Evolutionary conservation across 202 grass and related monocot genomes (phyloP).

Genomic region (Alloteropsis angusta): DNA sequence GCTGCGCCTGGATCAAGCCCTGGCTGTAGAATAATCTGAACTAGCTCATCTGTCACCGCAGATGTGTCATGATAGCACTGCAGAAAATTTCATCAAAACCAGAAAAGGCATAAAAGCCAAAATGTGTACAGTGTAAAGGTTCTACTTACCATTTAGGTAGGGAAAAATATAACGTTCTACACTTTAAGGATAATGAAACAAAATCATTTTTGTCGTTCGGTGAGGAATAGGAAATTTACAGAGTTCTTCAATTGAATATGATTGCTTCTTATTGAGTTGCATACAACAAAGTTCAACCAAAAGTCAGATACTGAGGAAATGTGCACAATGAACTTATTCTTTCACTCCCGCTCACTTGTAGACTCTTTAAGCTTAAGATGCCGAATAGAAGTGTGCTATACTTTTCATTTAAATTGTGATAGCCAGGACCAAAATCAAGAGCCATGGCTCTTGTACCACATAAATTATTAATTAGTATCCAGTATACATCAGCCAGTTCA

Average conservation of each 20-base stretch:
- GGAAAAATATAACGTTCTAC: neutral
- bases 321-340: too few relatives aligned
- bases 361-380: neutral
- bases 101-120: neutral
- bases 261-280: neutral
- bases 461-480: neutral
- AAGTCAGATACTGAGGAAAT: neutral
- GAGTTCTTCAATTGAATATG: neutral
- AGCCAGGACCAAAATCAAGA: neutral
- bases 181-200: neutral
- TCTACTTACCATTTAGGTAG: neutral
- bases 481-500: neutral
- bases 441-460: neutral
- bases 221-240: neutral
- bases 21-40: constrained; percentile 87
- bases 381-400: neutral
- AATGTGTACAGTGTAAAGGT: neutral
- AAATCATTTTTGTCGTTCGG: neutral
- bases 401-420: neutral
- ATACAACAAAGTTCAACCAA: neutral
- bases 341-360: too few relatives aligned
- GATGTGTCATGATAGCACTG: constrained; percentile 90
- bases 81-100: constrained; percentile 22
- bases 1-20: constrained; percentile 77
- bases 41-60: constrained; percentile 79